Evolutionary conservation across 768 basidiomycete species (phyloP).

Genomic region (Cubamyces sp.): DNA sequence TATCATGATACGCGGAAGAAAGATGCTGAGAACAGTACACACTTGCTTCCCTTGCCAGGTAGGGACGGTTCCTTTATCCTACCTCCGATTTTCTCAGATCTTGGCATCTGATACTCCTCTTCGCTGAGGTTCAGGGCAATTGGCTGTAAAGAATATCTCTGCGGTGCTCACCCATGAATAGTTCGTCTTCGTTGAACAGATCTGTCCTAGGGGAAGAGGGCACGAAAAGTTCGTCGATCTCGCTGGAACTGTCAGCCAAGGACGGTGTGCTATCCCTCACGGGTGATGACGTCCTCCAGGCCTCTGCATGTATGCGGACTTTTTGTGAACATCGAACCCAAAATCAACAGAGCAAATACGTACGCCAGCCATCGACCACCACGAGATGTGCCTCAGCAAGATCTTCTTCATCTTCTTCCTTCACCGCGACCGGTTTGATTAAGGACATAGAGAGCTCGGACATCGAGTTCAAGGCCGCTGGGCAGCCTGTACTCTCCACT

Average conservation of each 20-base stretch:
- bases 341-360: conserved; percentile 26
- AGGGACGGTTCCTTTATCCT: conserved; percentile 9
- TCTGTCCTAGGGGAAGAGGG: conserved; percentile 45
- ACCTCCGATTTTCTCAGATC: conserved; percentile 52
- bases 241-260: conserved; percentile 46
- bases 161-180: conserved; percentile 50
- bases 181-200: background rate
- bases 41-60: conserved; percentile 19
- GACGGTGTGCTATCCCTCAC: conserved; percentile 34
- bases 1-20: no score
- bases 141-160: background rate
- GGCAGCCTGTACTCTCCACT: background rate
- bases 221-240: conserved; percentile 56
- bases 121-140: background rate
- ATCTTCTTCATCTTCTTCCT: conserved; percentile 47
- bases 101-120: conserved; percentile 62
- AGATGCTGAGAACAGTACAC: background rate
- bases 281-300: conserved; percentile 28
- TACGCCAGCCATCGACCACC: conserved; percentile 70
- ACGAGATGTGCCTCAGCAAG: conserved; percentile 55
- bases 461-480: conserved; percentile 17
- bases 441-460: conserved; percentile 32
- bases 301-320: conserved; percentile 16
- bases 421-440: conserved; percentile 35
- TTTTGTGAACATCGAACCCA: background rate